Evolutionary conservation across 2,329 filamentous ascomycete species (phyloP).

Genomic region (Zymoseptoria crescenta): DNA sequence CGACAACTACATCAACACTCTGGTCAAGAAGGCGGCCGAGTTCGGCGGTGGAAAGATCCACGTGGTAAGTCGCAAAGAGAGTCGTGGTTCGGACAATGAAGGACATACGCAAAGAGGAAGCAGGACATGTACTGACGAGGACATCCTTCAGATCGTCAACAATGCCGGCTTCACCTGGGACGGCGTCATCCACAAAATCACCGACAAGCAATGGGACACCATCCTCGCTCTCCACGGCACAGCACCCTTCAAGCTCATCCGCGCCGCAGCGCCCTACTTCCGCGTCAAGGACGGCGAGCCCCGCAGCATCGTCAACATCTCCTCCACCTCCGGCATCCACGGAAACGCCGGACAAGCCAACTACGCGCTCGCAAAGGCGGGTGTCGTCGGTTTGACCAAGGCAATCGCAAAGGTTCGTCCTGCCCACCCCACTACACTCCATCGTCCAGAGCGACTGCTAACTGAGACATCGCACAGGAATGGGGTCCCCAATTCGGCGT

Average conservation of each 20-base stretch:
- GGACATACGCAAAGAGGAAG: too few relatives aligned
- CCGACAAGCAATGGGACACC: slow-evolving; percentile 84
- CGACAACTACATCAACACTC: slow-evolving; percentile 57
- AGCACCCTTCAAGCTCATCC: slow-evolving; percentile 75
- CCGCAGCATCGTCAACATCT: slow-evolving; percentile 75
- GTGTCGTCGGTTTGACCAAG: slow-evolving; percentile 74
- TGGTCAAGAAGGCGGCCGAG: slow-evolving; percentile 67
- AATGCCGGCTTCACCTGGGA: slow-evolving; percentile 93
- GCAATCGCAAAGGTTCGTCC: slow-evolving; percentile 55
- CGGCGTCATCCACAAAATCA: slow-evolving; percentile 86
- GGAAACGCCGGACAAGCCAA: slow-evolving; percentile 90
- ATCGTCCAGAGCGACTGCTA: too few relatives aligned
- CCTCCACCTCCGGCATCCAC: slow-evolving; percentile 70
- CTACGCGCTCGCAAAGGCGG: slow-evolving; percentile 79
- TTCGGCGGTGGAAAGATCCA: slow-evolving; percentile 85
- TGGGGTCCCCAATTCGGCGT: slow-evolving; percentile 83
- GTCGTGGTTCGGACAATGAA: too few relatives aligned
- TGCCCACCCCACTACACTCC: too few relatives aligned
- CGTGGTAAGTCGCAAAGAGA: too few relatives aligned
- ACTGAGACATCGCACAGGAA: slow-evolving; percentile 74
- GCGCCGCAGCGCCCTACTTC: slow-evolving; percentile 77
- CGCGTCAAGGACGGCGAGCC: slow-evolving; percentile 75
- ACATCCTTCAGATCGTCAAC: slow-evolving; percentile 56
- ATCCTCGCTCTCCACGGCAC: slow-evolving; percentile 78
- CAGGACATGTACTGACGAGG: neutral